phyloP scores from a whole-genome alignment of 768 basidiomycete species.

The Russula lepida region DNA sequence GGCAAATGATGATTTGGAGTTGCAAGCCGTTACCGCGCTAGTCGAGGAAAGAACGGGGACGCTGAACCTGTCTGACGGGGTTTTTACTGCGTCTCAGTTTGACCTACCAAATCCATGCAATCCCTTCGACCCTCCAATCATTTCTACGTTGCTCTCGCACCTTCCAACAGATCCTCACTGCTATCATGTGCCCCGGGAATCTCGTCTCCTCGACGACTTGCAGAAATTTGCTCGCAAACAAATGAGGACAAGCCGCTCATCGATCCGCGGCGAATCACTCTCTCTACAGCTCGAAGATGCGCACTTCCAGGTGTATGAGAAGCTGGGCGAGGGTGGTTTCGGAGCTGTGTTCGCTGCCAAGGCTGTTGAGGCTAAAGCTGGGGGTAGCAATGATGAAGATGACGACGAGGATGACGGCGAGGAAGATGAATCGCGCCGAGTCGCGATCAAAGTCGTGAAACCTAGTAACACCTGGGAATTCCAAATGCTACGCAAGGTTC shows the following conservation, averaged over 20 bases:
- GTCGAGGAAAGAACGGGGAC: slow-evolving; percentile 58
- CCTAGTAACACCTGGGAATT: slow-evolving; percentile 93
- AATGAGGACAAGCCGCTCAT: slow-evolving; percentile 29
- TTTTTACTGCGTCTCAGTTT: slow-evolving; percentile 55
- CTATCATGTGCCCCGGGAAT: slow-evolving; percentile 49
- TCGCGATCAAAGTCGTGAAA: slow-evolving; percentile 88
- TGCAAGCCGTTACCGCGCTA: slow-evolving; percentile 17
- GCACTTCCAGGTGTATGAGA: slow-evolving; percentile 65
- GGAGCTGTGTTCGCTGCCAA: slow-evolving; percentile 89
- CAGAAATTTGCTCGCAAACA: slow-evolving; percentile 59
- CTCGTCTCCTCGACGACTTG: slow-evolving; percentile 54
- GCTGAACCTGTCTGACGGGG: slow-evolving; percentile 55
- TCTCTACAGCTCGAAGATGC: slow-evolving; percentile 54
- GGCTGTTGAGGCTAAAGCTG: slow-evolving; percentile 37
- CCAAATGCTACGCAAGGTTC: slow-evolving; percentile 71
- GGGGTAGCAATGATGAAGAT: slow-evolving; percentile 34
- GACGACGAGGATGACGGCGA: slow-evolving; percentile 38
- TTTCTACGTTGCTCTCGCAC: slow-evolving; percentile 55
- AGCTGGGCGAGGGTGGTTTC: slow-evolving; percentile 95
- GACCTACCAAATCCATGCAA: slow-evolving; percentile 82
- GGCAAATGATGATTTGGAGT: slow-evolving; percentile 4
- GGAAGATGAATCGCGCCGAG: slow-evolving; percentile 46
- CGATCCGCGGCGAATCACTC: slow-evolving; percentile 34
- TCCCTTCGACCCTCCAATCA: slow-evolving; percentile 62
- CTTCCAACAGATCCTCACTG: slow-evolving; percentile 53